Conservation (phyloP, 306 rosid genomes). For the Cercis canadensis region DNA sequence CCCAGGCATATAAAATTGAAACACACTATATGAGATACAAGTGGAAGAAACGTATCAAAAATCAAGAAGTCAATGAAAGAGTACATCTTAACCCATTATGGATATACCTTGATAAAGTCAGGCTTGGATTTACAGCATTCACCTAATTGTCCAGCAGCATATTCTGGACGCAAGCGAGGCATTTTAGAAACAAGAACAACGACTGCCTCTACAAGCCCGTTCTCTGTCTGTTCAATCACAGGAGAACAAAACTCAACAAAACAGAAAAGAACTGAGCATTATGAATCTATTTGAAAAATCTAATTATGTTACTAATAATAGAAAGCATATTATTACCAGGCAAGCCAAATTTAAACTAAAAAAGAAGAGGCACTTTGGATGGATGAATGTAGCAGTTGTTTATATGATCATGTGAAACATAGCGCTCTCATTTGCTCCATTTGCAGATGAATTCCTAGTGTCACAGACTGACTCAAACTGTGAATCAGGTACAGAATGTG, state of each 20-base stretch:
- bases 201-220: conserved; percentile 92
- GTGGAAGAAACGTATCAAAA: conserved; percentile 20
- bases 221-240: conserved; percentile 68
- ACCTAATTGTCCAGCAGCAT: conserved; percentile 68
- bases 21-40: conserved; percentile 28
- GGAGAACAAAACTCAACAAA: conserved; percentile 39
- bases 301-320: neutral
- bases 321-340: neutral
- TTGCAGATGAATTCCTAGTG: conserved; percentile 30
- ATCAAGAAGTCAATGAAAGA: neutral
- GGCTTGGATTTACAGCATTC: conserved; percentile 84
- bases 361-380: too few species aligned
- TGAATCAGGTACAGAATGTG: conserved; percentile 37
- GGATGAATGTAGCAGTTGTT: conserved; percentile 53
- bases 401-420: conserved; percentile 44
- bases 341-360: conserved; percentile 16
- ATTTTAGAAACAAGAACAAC: conserved; percentile 84
- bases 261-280: neutral
- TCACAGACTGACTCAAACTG: conserved; percentile 47
- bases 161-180: conserved; percentile 80
- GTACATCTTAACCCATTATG: conserved; percentile 3
- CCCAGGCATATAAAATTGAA: conserved; percentile 77
- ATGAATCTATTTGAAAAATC: conserved; percentile 13
- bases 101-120: conserved; percentile 79
- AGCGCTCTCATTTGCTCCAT: conserved; percentile 45